Evolutionary conservation across 1,284 basidiomycete species (phyloP).

Genomic region (Takashimella koratensis): DNA sequence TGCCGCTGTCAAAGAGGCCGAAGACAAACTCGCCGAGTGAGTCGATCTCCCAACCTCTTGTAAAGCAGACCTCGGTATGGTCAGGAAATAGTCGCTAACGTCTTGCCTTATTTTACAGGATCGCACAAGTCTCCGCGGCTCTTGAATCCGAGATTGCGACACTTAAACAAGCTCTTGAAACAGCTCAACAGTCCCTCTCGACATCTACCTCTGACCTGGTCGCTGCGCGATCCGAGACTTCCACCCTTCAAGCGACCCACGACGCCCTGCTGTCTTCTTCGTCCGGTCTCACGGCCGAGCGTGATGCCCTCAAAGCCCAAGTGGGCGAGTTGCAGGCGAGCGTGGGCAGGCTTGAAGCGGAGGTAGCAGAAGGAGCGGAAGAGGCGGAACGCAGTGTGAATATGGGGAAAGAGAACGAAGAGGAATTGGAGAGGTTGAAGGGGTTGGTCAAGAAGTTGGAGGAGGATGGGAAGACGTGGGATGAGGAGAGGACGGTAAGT

Average conservation of each 20-base stretch:
- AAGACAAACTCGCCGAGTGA: conserved; percentile 15
- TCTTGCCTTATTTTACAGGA: no score
- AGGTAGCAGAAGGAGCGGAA: conserved; percentile 23
- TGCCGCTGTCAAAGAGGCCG: conserved; percentile 1
- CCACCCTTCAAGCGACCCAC: neutral
- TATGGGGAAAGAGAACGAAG: conserved; percentile 11
- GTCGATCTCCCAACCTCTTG: no score
- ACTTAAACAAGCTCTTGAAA: neutral
- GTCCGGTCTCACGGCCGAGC: conserved; percentile 11
- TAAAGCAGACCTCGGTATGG: no score
- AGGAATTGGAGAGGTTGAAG: conserved; percentile 4
- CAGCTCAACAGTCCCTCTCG: neutral
- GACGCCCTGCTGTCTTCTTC: neutral
- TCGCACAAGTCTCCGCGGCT: neutral
- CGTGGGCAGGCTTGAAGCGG: conserved; percentile 14
- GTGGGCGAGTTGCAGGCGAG: conserved; percentile 10
- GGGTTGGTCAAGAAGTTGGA: conserved; percentile 21
- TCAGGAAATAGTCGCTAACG: no score
- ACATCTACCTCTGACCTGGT: neutral
- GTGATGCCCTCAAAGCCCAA: conserved; percentile 14
- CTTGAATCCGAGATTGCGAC: neutral
- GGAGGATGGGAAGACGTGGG: conserved; percentile 18
- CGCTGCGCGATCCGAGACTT: neutral
- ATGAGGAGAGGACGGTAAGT: conserved; percentile 8
- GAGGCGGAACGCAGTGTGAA: conserved; percentile 24